These are phyloP conservation scores for Ceratobasidium sp. DNA, from an alignment of 1,284 basidiomycete genomes.

Conservation along the genomic window DNA sequence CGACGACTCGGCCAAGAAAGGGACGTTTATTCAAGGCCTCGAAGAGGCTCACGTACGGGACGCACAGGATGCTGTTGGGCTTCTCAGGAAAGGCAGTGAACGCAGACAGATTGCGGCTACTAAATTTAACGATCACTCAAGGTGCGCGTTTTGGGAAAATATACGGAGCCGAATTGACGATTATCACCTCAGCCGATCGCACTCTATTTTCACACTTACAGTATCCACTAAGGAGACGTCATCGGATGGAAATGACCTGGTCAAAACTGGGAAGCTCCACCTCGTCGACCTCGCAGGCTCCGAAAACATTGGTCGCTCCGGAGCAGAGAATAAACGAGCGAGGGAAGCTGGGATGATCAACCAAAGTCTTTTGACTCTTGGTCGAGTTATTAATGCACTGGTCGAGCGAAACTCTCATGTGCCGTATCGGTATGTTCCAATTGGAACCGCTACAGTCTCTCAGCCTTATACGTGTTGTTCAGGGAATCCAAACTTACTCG, in stretches of 20 bases:
- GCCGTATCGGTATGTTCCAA: slow-evolving; percentile 79
- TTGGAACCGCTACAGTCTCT: neutral
- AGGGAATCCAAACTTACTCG: slow-evolving; percentile 95
- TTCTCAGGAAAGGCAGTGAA: slow-evolving; percentile 89
- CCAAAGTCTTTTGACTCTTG: slow-evolving; percentile 94
- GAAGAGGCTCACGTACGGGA: slow-evolving; percentile 90
- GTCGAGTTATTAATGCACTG: slow-evolving; percentile 95
- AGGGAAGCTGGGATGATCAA: slow-evolving; percentile 99
- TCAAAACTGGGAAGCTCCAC: slow-evolving; percentile 95
- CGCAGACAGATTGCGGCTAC: slow-evolving; percentile 95
- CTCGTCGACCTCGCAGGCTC: slow-evolving; percentile 97
- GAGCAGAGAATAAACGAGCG: slow-evolving; percentile 94
- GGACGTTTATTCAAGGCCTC: slow-evolving; percentile 93
- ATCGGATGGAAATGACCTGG: slow-evolving; percentile 80
- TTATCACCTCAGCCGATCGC: slow-evolving; percentile 76
- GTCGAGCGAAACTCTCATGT: slow-evolving; percentile 93
- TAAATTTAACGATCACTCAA: slow-evolving; percentile 97
- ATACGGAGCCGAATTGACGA: neutral
- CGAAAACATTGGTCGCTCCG: slow-evolving; percentile 96
- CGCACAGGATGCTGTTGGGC: slow-evolving; percentile 83
- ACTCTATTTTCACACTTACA: slow-evolving; percentile 97
- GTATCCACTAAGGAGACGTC: slow-evolving; percentile 91
- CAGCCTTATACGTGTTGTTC: neutral
- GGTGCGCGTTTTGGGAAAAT: slow-evolving; percentile 49
- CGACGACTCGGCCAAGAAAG: slow-evolving; percentile 88